Evolutionary conservation across 768 basidiomycete species (phyloP).

Genomic region (Calocera cornea): DNA sequence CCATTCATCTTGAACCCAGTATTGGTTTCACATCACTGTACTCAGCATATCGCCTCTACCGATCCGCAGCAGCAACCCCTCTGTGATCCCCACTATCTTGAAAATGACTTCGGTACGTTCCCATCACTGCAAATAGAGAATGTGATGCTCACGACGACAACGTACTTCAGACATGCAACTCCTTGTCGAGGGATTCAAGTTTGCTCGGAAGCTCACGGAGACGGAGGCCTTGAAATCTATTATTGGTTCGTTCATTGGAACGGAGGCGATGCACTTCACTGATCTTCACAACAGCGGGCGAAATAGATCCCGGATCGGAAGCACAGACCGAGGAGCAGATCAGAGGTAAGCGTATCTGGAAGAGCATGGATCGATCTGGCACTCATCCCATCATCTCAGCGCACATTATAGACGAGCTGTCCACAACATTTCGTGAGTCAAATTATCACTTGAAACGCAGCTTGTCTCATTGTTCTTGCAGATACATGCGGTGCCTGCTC

Average conservation of each 20-base stretch:
- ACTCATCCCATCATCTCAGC: slow-evolving; percentile 8
- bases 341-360: not conserved
- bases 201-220: slow-evolving; percentile 17
- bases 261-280: not conserved
- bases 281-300: slow-evolving; percentile 7
- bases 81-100: slow-evolving; percentile 34
- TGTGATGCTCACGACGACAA: no score
- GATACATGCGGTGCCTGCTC: slow-evolving; percentile 41
- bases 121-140: no score
- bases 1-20: not conserved
- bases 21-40: not conserved
- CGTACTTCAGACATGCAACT: slow-evolving; percentile 20
- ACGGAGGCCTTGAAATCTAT: slow-evolving; percentile 24
- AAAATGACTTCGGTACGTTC: slow-evolving; percentile 30
- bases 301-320: slow-evolving; percentile 26
- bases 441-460: not conserved
- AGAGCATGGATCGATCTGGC: not conserved
- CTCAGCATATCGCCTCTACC: slow-evolving; percentile 18
- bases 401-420: slow-evolving; percentile 18
- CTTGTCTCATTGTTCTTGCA: slow-evolving; percentile 15
- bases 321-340: slow-evolving; percentile 26
- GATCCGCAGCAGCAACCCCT: slow-evolving; percentile 26
- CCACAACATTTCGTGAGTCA: slow-evolving; percentile 19
- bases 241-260: slow-evolving; percentile 7
- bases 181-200: slow-evolving; percentile 26